Evolutionary conservation across 2,329 filamentous ascomycete genomes (phyloP), one percentile per base, ranked within the genome.

Genomic region (Penicillium polonicum): DNA sequence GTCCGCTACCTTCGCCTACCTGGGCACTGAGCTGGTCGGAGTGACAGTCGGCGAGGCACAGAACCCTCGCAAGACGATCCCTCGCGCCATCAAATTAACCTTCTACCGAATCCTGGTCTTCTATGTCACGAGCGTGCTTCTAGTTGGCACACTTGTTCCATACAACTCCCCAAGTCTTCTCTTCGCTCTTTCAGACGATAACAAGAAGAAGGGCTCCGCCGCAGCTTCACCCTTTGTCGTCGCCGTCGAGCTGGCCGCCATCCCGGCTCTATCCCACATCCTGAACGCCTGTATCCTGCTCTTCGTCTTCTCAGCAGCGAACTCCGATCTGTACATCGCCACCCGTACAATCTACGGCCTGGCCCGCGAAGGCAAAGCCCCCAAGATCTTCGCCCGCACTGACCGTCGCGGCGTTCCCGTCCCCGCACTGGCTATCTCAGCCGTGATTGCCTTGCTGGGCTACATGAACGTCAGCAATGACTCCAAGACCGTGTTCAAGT

Each of bases 21-120:
- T 92, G 5, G 89, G 88, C 58, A 89, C 88, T 3, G 89, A 92
- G 69, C 79, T 91, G 43, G 87, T 91, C 50, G 89, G 88, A 76
- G 88, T 92, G 15, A 92, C 89, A 0, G 88, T 91, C 35, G 89
- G 87, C 52, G 88, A 92, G 74, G 88, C 89, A 0, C 87, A 91
- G 76, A 92, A 92, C 76, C 90, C 90, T 0, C 85, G 89, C 70
- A 85, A 84, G 72, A 89, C 86, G 17, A 87, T 93, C 60, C 90
- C 90, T 7, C 85, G 86, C 59, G 89, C 89, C 52, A 92, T 92
- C 79, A 88, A 86, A 72, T 81, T 91, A 49, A 92, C 89, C 64
- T 92, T 92, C 75, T 92, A 85, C 79, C 89, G 90, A 57, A 92
- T 93, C 72, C 76, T 91, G 64, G 79, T 92, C 78, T 93, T 93